Conservation (phyloP, 805 yeast genomes). For the Ogataea allantospora region DNA sequence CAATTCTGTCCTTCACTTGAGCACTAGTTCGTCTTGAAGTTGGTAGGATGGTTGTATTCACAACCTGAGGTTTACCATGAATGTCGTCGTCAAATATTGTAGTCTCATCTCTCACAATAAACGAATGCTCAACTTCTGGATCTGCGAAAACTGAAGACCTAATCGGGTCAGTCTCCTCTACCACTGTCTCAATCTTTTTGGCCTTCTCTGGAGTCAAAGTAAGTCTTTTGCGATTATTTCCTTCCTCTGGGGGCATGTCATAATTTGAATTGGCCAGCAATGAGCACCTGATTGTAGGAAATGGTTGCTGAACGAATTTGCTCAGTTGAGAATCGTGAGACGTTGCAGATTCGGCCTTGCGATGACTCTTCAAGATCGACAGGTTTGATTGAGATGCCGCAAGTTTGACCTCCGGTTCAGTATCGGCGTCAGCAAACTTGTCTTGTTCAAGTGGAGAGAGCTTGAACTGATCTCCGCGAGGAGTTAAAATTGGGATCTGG, state of each 20-base stretch:
- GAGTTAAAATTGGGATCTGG: slow-evolving; percentile 28
- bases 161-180: slow-evolving; percentile 9
- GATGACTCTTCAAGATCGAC: slow-evolving; percentile 26
- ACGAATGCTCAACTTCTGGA: slow-evolving; percentile 23
- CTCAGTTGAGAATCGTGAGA: slow-evolving; percentile 25
- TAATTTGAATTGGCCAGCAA: slow-evolving; percentile 28
- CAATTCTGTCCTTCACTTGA: slow-evolving; percentile 12
- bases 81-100: slow-evolving; percentile 24
- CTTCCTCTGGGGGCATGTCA: slow-evolving; percentile 27
- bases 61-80: slow-evolving; percentile 9
- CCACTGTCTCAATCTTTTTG: slow-evolving; percentile 2
- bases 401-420: slow-evolving; percentile 6
- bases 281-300: slow-evolving; percentile 27
- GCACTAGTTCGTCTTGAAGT: background rate
- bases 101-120: slow-evolving; percentile 10
- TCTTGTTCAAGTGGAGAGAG: slow-evolving; percentile 12
- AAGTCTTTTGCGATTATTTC: slow-evolving; percentile 17
- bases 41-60: slow-evolving; percentile 6
- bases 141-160: slow-evolving; percentile 28
- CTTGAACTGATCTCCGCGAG: slow-evolving; percentile 22
- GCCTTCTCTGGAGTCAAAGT: slow-evolving; percentile 30
- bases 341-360: slow-evolving; percentile 28
- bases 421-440: slow-evolving; percentile 33
- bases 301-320: slow-evolving; percentile 19
- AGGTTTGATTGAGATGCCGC: slow-evolving; percentile 13